Conservation (phyloP, 768 basidiomycete genomes). For the Lepiota brunneoincarnata region DNA sequence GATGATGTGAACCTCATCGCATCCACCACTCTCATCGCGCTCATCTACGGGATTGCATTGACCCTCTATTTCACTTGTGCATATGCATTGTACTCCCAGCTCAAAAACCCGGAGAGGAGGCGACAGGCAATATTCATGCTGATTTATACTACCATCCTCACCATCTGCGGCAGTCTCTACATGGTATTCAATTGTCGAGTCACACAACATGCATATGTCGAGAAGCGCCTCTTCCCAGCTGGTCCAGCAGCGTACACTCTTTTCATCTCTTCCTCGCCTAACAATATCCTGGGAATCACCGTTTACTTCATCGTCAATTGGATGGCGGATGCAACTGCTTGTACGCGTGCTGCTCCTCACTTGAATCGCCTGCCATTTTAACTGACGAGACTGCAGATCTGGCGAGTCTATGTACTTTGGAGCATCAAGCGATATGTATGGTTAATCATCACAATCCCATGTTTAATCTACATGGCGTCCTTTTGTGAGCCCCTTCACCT, state of each 20-base stretch:
- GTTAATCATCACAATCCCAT: not conserved
- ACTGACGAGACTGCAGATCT: constrained; percentile 10
- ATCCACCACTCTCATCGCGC: not conserved
- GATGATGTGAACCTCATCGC: not conserved
- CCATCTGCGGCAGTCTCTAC: not conserved
- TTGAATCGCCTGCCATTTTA: no score
- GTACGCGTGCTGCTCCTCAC: not conserved
- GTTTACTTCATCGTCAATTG: constrained; percentile 13
- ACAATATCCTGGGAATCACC: constrained; percentile 8
- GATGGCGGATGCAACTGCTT: constrained; percentile 14
- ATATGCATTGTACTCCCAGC: not conserved
- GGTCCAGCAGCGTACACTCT: constrained; percentile 10
- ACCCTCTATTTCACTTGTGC: not conserved
- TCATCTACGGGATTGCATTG: not conserved
- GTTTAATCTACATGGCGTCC: not conserved
- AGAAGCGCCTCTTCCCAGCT: no score
- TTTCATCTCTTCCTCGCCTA: not conserved
- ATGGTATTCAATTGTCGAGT: not conserved
- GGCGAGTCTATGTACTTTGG: constrained; percentile 9
- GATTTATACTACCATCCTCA: not conserved
- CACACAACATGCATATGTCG: not conserved
- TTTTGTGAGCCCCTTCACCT: no score
- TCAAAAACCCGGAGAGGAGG: not conserved
- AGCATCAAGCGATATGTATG: not conserved
- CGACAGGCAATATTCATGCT: not conserved